Evolutionary conservation across 108 stramenopile species (phyloP).

Genomic region (Hondaea fermentalgiana): DNA sequence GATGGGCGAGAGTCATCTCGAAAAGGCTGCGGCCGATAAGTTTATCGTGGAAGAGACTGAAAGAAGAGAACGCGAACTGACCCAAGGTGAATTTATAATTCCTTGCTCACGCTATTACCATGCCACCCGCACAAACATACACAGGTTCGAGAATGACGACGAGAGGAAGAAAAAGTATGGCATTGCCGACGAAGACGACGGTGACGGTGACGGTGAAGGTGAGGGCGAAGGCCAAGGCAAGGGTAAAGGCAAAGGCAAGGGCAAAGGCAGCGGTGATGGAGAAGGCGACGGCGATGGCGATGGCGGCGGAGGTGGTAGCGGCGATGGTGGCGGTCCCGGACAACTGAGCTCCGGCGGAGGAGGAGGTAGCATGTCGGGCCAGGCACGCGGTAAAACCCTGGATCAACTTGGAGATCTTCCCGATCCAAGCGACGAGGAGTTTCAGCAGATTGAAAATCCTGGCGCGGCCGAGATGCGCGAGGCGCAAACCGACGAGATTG

Average conservation of each 20-base stretch:
- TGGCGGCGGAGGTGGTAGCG: background rate
- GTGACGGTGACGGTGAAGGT: background rate
- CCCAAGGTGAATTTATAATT: too few species aligned
- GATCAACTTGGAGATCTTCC: background rate
- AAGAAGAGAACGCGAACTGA: too few species aligned
- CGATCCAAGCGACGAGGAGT: constrained; percentile 3
- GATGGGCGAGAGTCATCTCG: too few species aligned
- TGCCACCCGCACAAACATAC: background rate
- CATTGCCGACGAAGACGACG: background rate
- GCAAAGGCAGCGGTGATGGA: background rate
- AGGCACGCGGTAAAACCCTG: background rate
- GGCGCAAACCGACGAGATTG: constrained; percentile 57
- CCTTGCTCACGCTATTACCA: too few species aligned
- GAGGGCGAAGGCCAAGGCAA: background rate
- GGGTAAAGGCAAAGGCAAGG: background rate
- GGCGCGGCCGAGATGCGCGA: constrained; percentile 26
- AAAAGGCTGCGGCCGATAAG: too few species aligned
- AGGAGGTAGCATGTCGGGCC: background rate
- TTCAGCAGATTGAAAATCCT: constrained; percentile 13
- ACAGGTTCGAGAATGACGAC: background rate
- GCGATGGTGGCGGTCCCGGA: background rate
- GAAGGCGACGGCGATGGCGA: background rate
- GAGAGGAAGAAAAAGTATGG: background rate
- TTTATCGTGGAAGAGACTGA: too few species aligned
- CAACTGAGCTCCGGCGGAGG: background rate